Conservation (phyloP, 768 basidiomycete species). For the Tylopilus sp. region DNA sequence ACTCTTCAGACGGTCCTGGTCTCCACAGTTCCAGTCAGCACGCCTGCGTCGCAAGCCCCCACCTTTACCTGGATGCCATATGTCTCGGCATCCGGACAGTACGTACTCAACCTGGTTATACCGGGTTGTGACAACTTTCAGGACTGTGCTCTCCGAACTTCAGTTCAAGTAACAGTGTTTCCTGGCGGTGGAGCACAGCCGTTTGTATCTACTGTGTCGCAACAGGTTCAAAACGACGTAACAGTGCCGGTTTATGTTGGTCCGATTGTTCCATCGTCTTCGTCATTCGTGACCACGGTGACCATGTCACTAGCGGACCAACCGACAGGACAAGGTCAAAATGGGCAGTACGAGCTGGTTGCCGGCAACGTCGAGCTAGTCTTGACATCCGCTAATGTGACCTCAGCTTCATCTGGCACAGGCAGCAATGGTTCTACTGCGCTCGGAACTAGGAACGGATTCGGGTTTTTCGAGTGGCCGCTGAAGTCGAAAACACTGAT, state of each 20-base stretch:
- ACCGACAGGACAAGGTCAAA: slow-evolving; percentile 60
- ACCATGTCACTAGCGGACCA: slow-evolving; percentile 66
- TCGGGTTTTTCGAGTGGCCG: slow-evolving; percentile 92
- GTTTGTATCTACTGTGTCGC: slow-evolving; percentile 66
- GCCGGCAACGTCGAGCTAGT: slow-evolving; percentile 84
- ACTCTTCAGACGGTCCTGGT: slow-evolving; percentile 76
- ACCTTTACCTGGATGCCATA: slow-evolving; percentile 89
- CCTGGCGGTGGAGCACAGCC: slow-evolving; percentile 67
- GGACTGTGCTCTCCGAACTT: slow-evolving; percentile 78
- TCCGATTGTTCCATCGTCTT: slow-evolving; percentile 70
- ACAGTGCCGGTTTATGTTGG: slow-evolving; percentile 71
- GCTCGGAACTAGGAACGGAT: slow-evolving; percentile 45
- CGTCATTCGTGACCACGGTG: slow-evolving; percentile 70
- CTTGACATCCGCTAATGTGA: slow-evolving; percentile 58
- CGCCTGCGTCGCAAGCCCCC: slow-evolving; percentile 58
- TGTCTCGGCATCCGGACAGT: slow-evolving; percentile 84
- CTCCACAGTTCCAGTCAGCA: slow-evolving; percentile 62
- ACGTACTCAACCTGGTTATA: slow-evolving; percentile 78
- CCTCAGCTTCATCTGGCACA: slow-evolving; percentile 28
- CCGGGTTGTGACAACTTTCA: slow-evolving; percentile 83
- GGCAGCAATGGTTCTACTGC: slow-evolving; percentile 31
- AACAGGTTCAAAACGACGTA: slow-evolving; percentile 66
- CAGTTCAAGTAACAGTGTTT: slow-evolving; percentile 79
- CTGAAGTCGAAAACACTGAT: slow-evolving; percentile 40
- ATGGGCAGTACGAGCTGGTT: slow-evolving; percentile 74